Percentiles rank a stretch among this genome's conserved stretches.
Evolutionary conservation across 148 eudicot genomes (phyloP).

Genomic region (Fallopia convolvulus): DNA sequence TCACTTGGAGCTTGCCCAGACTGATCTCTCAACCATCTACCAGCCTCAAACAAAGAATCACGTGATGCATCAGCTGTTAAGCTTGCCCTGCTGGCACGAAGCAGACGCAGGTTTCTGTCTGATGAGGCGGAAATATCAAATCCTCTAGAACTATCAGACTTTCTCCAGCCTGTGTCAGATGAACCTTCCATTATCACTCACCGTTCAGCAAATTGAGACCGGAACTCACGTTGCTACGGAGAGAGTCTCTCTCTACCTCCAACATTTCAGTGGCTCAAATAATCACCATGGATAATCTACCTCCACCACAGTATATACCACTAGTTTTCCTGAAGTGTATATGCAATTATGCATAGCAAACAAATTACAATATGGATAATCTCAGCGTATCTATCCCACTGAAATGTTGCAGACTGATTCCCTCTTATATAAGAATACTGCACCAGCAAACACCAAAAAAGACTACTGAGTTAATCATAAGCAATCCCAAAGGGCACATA

Average conservation of each 20-base stretch:
- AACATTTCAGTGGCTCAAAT: not conserved
- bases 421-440: not conserved
- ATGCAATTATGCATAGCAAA: not conserved
- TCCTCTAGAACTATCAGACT: slow-evolving; percentile 54
- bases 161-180: slow-evolving; percentile 59
- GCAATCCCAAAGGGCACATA: not conserved
- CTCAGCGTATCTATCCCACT: not conserved
- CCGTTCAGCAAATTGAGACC: slow-evolving; percentile 14
- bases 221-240: slow-evolving; percentile 13
- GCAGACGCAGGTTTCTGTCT: slow-evolving; percentile 40
- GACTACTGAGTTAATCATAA: not conserved
- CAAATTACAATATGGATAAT: not conserved
- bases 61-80: slow-evolving; percentile 46
- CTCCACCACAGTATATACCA: not conserved
- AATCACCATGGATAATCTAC: not conserved
- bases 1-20: slow-evolving; percentile 28
- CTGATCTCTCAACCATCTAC: slow-evolving; percentile 30
- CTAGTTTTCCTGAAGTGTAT: not conserved
- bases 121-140: slow-evolving; percentile 44
- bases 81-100: slow-evolving; percentile 34
- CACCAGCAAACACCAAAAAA: not conserved
- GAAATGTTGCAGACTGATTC: not conserved
- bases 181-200: slow-evolving; percentile 26
- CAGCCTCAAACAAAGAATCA: slow-evolving; percentile 33
- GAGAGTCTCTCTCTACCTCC: slow-evolving; percentile 17